phyloP scores from a whole-genome alignment of 2,329 filamentous ascomycete genomes.

The Aspergillus felis region DNA sequence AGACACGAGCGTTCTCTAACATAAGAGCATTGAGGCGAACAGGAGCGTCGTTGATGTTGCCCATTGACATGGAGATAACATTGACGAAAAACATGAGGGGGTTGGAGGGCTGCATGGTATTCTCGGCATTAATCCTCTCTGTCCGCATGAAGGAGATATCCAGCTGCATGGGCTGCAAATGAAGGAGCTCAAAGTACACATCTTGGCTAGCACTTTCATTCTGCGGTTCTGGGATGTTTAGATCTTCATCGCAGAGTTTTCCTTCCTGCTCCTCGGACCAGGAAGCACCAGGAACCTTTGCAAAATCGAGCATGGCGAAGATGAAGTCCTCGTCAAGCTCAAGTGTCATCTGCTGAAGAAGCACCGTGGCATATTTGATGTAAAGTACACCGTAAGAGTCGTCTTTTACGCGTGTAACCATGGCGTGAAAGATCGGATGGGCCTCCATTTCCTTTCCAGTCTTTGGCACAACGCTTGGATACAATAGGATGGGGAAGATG shows the following conservation, averaged over 20 bases:
- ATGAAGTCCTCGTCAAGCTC: conserved; percentile 98
- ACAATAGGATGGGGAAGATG: conserved; percentile 94
- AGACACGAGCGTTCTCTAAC: conserved; percentile 91
- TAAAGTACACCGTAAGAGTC: conserved; percentile 97
- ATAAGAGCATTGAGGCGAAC: conserved; percentile 90
- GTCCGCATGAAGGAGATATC: conserved; percentile 96
- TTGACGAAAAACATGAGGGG: conserved; percentile 99
- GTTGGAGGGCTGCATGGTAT: conserved; percentile 84
- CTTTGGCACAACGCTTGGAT: conserved; percentile 96
- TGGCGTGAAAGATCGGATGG: conserved; percentile 88
- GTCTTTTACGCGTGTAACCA: conserved; percentile 92
- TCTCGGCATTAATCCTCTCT: conserved; percentile 92
- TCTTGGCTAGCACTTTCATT: conserved; percentile 82
- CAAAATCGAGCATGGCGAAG: conserved; percentile 90
- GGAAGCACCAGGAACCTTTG: conserved; percentile 83
- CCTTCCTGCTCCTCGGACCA: conserved; percentile 83
- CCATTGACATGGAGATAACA: conserved; percentile 97
- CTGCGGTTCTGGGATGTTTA: conserved; percentile 89
- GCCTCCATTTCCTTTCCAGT: conserved; percentile 94
- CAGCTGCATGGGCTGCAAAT: conserved; percentile 96
- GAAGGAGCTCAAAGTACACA: conserved; percentile 95
- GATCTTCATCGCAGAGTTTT: conserved; percentile 78
- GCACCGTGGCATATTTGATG: conserved; percentile 93
- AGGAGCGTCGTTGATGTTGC: conserved; percentile 97
- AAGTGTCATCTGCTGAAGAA: conserved; percentile 96